Evolutionary conservation across 2,329 filamentous ascomycete genomes (phyloP).

Genomic region (Trichophyton schoenleinii): DNA sequence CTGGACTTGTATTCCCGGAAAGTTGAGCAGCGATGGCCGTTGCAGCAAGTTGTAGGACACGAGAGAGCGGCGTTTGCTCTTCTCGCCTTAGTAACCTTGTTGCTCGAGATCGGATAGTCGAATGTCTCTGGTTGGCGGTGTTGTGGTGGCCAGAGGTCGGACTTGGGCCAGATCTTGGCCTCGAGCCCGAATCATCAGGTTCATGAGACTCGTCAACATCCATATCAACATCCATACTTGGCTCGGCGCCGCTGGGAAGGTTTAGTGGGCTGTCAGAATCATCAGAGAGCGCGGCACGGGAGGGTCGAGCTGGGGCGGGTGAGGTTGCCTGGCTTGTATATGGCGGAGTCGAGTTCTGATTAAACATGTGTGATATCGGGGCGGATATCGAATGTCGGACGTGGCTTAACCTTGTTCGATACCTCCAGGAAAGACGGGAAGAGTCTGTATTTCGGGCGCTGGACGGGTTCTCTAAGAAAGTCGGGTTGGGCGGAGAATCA

Average conservation of each 20-base stretch:
- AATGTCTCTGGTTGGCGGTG: slow-evolving; percentile 17
- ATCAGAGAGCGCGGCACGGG: slow-evolving; percentile 21
- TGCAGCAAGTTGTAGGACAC: slow-evolving; percentile 50
- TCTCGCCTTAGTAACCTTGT: slow-evolving; percentile 43
- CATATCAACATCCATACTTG: slow-evolving; percentile 30
- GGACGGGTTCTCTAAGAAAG: slow-evolving; percentile 19
- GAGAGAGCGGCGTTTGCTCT: slow-evolving; percentile 50
- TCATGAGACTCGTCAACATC: slow-evolving; percentile 32
- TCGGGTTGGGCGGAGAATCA: slow-evolving; percentile 19
- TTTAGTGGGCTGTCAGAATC: slow-evolving; percentile 25
- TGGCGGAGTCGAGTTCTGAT: slow-evolving; percentile 22
- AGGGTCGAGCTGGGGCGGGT: slow-evolving; percentile 20
- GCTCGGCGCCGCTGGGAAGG: slow-evolving; percentile 28
- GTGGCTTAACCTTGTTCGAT: slow-evolving; percentile 29
- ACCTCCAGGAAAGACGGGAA: slow-evolving; percentile 27
- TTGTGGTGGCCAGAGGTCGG: slow-evolving; percentile 2
- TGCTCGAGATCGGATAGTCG: slow-evolving; percentile 33
- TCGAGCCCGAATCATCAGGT: slow-evolving; percentile 30
- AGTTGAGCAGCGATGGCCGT: slow-evolving; percentile 53
- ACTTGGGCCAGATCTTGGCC: slow-evolving; percentile 10
- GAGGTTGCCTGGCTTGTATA: slow-evolving; percentile 15
- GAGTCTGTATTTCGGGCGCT: slow-evolving; percentile 19
- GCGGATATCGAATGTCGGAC: slow-evolving; percentile 33
- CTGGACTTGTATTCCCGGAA: slow-evolving; percentile 47
- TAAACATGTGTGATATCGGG: slow-evolving; percentile 35